Conservation (phyloP, 1,284 basidiomycete species). For the Hymenochaete sp. region DNA sequence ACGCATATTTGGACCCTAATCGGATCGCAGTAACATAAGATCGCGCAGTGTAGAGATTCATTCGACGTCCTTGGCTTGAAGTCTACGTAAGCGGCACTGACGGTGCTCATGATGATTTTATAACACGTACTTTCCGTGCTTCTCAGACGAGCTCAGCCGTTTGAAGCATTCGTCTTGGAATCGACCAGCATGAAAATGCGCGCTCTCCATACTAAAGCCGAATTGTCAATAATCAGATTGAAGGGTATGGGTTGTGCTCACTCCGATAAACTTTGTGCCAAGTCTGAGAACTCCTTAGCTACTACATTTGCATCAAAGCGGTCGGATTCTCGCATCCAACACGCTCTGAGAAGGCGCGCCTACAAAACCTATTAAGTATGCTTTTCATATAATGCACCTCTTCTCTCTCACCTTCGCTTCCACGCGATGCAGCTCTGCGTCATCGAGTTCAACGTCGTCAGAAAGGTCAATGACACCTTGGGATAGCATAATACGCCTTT, state of each 20-base stretch:
- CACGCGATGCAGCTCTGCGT: conserved; percentile 41
- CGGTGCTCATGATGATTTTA: conserved; percentile 17
- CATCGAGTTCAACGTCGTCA: conserved; percentile 28
- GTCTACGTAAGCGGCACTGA: not conserved
- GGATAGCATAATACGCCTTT: conserved; percentile 32
- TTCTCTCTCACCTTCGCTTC: conserved; percentile 61
- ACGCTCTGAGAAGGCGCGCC: conserved; percentile 82
- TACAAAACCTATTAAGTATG: conserved; percentile 28
- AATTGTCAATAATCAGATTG: conserved; percentile 15
- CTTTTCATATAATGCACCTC: conserved; percentile 6
- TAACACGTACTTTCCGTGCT: conserved; percentile 40
- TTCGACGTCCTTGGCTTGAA: conserved; percentile 41
- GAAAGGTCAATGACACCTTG: conserved; percentile 49
- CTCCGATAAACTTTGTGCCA: conserved; percentile 49
- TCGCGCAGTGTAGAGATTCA: conserved; percentile 57
- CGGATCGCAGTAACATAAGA: conserved; percentile 71
- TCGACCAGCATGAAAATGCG: conserved; percentile 77
- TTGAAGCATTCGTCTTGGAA: conserved; percentile 78
- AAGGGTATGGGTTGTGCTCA: conserved; percentile 33
- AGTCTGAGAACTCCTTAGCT: conserved; percentile 49
- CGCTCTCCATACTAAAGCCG: conserved; percentile 77
- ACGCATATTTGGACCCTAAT: conserved; percentile 91
- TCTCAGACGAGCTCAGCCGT: conserved; percentile 39
- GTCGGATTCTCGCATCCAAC: conserved; percentile 90
- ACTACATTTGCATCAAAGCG: conserved; percentile 69